Base-by-base conservation (phyloP, 2,329 filamentous ascomycete species). In the Trichoderma pleuroti region DNA sequence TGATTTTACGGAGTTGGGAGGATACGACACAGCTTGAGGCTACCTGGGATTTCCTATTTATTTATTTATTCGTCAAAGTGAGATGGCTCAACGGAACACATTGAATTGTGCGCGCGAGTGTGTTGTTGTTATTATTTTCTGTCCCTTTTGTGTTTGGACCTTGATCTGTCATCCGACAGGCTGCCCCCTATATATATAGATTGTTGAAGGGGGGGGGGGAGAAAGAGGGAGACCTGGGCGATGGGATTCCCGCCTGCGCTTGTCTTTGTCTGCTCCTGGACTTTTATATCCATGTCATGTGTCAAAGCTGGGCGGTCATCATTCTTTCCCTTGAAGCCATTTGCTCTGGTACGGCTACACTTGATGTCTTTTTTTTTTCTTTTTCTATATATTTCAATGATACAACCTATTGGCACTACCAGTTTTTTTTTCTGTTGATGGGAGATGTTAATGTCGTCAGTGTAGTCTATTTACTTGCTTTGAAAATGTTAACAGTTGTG, bases 1-100 rank as follows among this genome's bases (percentile, higher is more conserved):
- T 72, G 72, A 70, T 52, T 64, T 73, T 71, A 54, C 42, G 76
- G 76, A 77, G 76, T 78, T 76, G 26, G 63, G 63, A 76, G 76
- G 46, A 26, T 8, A 66, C 49, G 63, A 66, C 63, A 57, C 11
- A 57, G 34, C 32, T 68, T 68, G 24, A 57, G 32, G 30, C 26
- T 62, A 71, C 49, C 72, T 61, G 24, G 24, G 12, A 9, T 39
- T 61, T 39, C 30, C 14, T 36, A 30, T 63, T 24, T 60, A 2
- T 70, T 42, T 16, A n/a, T 70, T 72, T 28, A 28, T 56, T 63
- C 42, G 66, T 66, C 39, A 64, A 70, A 62, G 68, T 42, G 46
- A 64, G 49, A 70, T 46, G 46, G 46, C 30, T 54, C 32, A 57
- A 62, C 57, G 42, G 46, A 69, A 69, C 66, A 52, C 59, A 54